phyloP scores from a whole-genome alignment of 257 asterid genomes.

The Salvia miltiorrhiza region DNA sequence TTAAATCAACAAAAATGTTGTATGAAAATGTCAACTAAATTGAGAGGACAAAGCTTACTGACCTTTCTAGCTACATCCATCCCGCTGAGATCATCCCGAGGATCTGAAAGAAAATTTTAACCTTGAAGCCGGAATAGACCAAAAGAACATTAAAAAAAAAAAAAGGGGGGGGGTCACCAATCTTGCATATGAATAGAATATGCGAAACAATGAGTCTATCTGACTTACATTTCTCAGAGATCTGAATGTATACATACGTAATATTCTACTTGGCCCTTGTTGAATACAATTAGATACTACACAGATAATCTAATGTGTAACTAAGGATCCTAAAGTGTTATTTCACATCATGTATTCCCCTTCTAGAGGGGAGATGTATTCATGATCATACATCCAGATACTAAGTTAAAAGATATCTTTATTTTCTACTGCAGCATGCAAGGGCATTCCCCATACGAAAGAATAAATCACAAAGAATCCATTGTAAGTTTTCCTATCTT shows the following conservation, averaged over 20 bases:
- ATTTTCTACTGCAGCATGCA: background rate
- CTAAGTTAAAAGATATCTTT: background rate
- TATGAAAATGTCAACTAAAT: conserved; percentile 6
- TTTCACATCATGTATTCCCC: background rate
- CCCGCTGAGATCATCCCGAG: conserved; percentile 96
- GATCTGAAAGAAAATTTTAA: conserved; percentile 55
- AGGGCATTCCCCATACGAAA: background rate
- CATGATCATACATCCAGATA: background rate
- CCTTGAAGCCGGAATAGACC: conserved; percentile 24
- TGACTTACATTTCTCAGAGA: conserved; percentile 7
- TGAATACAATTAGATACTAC: background rate
- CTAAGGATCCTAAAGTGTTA: background rate
- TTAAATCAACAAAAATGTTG: background rate
- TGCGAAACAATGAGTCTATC: background rate
- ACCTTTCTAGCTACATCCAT: conserved; percentile 99
- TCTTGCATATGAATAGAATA: background rate
- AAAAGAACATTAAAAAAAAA: background rate
- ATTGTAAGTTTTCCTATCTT: background rate
- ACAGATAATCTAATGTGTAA: background rate
- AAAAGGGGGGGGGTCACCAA: background rate
- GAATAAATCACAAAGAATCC: background rate
- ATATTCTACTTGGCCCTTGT: conserved; percentile 3
- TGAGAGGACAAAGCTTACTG: conserved; percentile 15
- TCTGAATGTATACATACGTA: background rate
- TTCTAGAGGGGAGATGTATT: background rate